These are phyloP conservation scores for Schizophyllum amplum DNA, from an alignment of 1,284 basidiomycete species.

Conservation along the genomic window DNA sequence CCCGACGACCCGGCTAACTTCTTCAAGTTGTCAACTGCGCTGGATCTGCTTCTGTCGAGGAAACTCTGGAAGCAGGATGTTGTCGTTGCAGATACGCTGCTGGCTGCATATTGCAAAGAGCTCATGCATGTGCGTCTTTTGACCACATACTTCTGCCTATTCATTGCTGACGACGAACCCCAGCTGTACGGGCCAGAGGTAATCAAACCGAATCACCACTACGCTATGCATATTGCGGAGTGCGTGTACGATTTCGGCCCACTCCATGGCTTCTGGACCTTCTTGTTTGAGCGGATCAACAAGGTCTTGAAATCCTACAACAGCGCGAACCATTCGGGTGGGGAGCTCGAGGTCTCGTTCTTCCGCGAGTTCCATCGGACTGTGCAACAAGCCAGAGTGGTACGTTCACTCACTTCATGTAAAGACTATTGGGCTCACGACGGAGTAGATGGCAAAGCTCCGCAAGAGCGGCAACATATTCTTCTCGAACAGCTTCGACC, in stretches of 20 bases:
- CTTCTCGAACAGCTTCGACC: conserved; percentile 1
- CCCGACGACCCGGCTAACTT: conserved; percentile 19
- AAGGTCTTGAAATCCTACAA: conserved; percentile 28
- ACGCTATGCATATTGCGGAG: conserved; percentile 18
- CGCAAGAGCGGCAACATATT: not conserved
- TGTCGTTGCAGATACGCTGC: conserved; percentile 12
- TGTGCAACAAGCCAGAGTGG: conserved; percentile 14
- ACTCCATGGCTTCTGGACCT: conserved; percentile 28
- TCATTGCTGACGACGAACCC: too few species aligned
- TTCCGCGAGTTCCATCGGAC: conserved; percentile 25
- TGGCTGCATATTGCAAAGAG: conserved; percentile 15
- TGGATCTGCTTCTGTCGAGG: conserved; percentile 12
- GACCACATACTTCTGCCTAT: not conserved
- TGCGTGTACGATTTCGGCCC: conserved; percentile 24
- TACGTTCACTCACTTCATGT: conserved; percentile 7
- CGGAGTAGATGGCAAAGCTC: not conserved
- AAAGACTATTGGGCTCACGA: not conserved
- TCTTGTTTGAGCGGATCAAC: conserved; percentile 28
- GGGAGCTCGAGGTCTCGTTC: conserved; percentile 26
- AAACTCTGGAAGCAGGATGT: conserved; percentile 12
- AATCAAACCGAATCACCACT: conserved; percentile 25
- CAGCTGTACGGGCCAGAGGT: conserved; percentile 20
- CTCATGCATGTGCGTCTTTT: not conserved
- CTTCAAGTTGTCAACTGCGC: conserved; percentile 16
- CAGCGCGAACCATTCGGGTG: conserved; percentile 22